Evolutionary conservation across 495 filamentous ascomycete genomes (phyloP).

Genomic region (Neurospora hispaniola): DNA sequence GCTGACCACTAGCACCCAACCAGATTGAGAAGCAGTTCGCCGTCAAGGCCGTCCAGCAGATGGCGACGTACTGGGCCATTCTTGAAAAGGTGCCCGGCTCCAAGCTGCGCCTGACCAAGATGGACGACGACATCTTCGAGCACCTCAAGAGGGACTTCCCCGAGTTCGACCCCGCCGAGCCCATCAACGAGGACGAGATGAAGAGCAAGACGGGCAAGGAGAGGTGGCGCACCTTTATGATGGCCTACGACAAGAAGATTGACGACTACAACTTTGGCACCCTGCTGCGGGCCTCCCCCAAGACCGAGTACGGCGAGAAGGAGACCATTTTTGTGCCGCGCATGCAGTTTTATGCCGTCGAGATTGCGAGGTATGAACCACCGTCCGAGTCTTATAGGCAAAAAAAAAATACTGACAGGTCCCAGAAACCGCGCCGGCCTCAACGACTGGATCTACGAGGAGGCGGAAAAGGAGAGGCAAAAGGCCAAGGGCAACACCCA

Average conservation of each 20-base stretch:
- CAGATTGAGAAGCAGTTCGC: constrained; percentile 99
- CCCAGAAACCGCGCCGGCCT: constrained; percentile 70
- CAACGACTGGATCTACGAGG: constrained; percentile 95
- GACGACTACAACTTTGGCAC: constrained; percentile 97
- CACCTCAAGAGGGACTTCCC: constrained; percentile 82
- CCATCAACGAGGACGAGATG: constrained; percentile 87
- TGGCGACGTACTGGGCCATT: constrained; percentile 93
- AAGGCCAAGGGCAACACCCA: constrained; percentile 4
- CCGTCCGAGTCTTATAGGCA: too few species aligned
- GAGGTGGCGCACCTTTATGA: constrained; percentile 90
- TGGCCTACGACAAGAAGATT: constrained; percentile 82
- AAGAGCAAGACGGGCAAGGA: constrained; percentile 97
- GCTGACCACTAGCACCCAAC: not conserved
- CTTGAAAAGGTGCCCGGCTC: constrained; percentile 84
- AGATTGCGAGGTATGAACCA: constrained; percentile 63
- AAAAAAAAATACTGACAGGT: constrained; percentile 39
- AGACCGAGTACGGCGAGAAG: constrained; percentile 74
- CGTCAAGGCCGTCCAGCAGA: constrained; percentile 93
- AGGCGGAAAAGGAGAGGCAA: constrained; percentile 32
- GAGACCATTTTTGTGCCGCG: constrained; percentile 87
- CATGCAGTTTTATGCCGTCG: constrained; percentile 98
- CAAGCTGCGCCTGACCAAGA: constrained; percentile 74
- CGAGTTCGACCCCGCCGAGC: constrained; percentile 71
- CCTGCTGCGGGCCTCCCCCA: constrained; percentile 69
- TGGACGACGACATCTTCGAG: constrained; percentile 87